Percentiles rank a stretch among this genome's conserved stretches.
phyloP scores from a whole-genome alignment of 148 eudicot species.

The Silene latifolia region DNA sequence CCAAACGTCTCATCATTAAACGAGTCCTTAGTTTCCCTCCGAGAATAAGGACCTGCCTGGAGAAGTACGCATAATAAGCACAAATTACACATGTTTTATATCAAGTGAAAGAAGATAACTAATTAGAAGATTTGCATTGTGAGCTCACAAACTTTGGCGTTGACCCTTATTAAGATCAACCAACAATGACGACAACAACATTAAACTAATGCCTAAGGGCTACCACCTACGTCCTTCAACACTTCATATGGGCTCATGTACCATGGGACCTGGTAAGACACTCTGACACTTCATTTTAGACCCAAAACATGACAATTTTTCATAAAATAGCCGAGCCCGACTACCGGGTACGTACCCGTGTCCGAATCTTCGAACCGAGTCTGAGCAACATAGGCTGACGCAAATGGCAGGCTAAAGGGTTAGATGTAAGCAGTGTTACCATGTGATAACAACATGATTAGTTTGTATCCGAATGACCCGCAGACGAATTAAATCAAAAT shows the following conservation, averaged over 20 bases:
- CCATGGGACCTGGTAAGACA: neutral
- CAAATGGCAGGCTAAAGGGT: neutral
- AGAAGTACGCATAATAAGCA: slow-evolving; percentile 9
- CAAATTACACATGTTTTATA: neutral
- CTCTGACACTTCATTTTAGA: neutral
- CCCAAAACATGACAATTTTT: neutral
- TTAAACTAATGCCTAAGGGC: neutral
- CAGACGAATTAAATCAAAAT: too few relatives aligned
- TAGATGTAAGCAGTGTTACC: neutral
- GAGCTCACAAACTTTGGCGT: neutral
- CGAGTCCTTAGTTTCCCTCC: slow-evolving; percentile 68
- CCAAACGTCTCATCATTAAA: slow-evolving; percentile 97
- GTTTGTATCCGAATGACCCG: neutral
- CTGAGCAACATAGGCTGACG: neutral
- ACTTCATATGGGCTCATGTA: neutral
- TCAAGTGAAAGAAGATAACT: neutral
- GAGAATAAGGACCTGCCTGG: slow-evolving; percentile 71
- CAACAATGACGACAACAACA: neutral
- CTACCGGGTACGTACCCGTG: neutral
- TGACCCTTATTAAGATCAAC: neutral
- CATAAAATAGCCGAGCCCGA: neutral
- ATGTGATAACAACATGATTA: neutral
- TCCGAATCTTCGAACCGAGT: neutral
- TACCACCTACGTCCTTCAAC: neutral
- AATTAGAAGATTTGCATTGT: neutral